These are phyloP conservation scores for Acorus calamus DNA, from an alignment of 106 monocot genomes.

Conservation along the genomic window DNA sequence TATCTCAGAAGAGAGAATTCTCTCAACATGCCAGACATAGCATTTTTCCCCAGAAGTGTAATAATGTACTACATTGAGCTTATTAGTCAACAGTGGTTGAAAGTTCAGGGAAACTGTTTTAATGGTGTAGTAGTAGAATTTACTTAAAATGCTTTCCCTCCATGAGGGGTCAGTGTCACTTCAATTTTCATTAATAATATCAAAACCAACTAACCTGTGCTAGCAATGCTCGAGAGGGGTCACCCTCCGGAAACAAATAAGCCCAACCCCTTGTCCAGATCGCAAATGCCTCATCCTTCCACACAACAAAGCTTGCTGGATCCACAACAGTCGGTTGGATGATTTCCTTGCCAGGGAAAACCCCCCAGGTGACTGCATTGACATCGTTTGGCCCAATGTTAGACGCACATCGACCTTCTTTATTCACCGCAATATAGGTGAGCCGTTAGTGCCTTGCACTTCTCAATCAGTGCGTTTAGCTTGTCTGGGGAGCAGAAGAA, in stretches of 20 bases:
- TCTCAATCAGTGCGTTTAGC: slow-evolving; percentile 43
- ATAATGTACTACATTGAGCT: no score
- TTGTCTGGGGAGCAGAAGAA: slow-evolving; percentile 84
- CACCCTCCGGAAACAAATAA: slow-evolving; percentile 61
- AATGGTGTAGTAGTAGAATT: no score
- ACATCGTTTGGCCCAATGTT: slow-evolving; percentile 52
- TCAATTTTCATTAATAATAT: no score
- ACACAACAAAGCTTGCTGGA: slow-evolving; percentile 71
- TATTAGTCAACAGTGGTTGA: no score
- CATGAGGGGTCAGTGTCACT: no score
- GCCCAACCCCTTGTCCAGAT: slow-evolving; percentile 81
- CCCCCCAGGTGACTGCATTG: slow-evolving; percentile 98
- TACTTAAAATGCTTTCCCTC: no score
- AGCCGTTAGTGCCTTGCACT: slow-evolving; percentile 58
- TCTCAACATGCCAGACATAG: no score
- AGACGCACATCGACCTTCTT: slow-evolving; percentile 48
- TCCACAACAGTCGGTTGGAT: slow-evolving; percentile 90
- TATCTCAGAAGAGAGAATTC: no score
- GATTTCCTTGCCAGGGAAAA: slow-evolving; percentile 91
- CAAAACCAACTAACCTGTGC: slow-evolving; percentile 37
- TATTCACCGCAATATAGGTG: slow-evolving; percentile 70
- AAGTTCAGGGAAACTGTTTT: no score
- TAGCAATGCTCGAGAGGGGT: slow-evolving; percentile 53
- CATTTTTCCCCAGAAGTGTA: no score
- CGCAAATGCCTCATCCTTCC: slow-evolving; percentile 96